A percentile compares a stretch with the other conserved stretches of the same genome.
phyloP scores from a whole-genome alignment of 352 stramenopile genomes.

The Saprolegnia diclina region DNA sequence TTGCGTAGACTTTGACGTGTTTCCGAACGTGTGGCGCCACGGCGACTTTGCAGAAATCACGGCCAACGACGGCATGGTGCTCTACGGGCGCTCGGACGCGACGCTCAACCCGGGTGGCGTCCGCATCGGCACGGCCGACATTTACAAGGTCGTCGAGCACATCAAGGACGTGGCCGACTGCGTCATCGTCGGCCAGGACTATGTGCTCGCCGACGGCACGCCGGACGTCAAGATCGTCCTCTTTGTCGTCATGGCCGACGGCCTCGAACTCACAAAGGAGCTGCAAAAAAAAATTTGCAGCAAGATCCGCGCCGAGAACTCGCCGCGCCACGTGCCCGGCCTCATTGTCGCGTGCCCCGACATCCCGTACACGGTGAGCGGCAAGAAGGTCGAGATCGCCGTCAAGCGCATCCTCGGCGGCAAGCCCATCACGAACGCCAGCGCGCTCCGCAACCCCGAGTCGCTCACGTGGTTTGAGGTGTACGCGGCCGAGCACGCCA shows the following conservation, averaged over 20 bases:
- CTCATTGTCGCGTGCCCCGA: slow-evolving; percentile 56
- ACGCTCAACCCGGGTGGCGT: slow-evolving; percentile 74
- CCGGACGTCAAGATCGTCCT: slow-evolving; percentile 69
- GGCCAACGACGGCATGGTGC: slow-evolving; percentile 52
- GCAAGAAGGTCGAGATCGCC: slow-evolving; percentile 77
- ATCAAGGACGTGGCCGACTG: slow-evolving; percentile 58
- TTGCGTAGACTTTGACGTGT: slow-evolving; percentile 65
- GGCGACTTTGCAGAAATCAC: slow-evolving; percentile 77
- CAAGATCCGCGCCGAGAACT: slow-evolving; percentile 53
- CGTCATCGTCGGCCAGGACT: slow-evolving; percentile 63
- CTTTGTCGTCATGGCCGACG: slow-evolving; percentile 55
- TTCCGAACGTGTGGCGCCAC: slow-evolving; percentile 69
- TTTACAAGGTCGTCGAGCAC: slow-evolving; percentile 73
- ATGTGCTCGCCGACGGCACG: slow-evolving; percentile 53
- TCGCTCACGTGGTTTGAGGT: slow-evolving; percentile 51
- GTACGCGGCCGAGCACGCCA: slow-evolving; percentile 32
- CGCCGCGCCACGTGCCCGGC: slow-evolving; percentile 58
- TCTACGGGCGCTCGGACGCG: slow-evolving; percentile 72
- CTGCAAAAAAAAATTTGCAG: slow-evolving; percentile 53
- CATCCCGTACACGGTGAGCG: slow-evolving; percentile 72
- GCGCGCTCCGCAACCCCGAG: slow-evolving; percentile 60
- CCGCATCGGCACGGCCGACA: slow-evolving; percentile 69
- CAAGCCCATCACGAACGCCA: slow-evolving; percentile 50
- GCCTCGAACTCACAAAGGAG: slow-evolving; percentile 35
- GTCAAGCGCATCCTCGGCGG: slow-evolving; percentile 75